Evolutionary conservation across 345 rosid species (phyloP).

Genomic region (Lepidium didymum): DNA sequence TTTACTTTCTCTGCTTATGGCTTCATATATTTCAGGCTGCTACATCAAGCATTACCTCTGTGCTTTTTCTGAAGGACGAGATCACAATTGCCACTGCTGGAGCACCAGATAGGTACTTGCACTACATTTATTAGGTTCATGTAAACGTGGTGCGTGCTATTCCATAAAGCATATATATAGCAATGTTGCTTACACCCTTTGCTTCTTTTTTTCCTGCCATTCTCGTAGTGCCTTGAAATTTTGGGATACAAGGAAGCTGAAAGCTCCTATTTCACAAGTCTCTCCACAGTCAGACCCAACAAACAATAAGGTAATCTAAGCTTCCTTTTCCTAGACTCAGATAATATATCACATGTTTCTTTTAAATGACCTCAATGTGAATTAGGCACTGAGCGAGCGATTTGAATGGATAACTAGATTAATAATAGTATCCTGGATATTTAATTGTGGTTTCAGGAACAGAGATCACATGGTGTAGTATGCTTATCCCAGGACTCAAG

Average conservation of each 20-base stretch:
- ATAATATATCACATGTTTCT: neutral
- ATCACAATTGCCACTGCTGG: slow-evolving; percentile 81
- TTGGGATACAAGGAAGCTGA: slow-evolving; percentile 85
- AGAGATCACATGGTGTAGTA: slow-evolving; percentile 68
- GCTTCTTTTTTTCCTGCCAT: neutral
- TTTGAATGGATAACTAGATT: neutral
- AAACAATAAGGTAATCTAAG: slow-evolving; percentile 40
- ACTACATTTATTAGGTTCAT: neutral
- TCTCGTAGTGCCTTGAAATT: slow-evolving; percentile 62
- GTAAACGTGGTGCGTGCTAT: neutral
- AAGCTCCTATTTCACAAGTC: slow-evolving; percentile 49
- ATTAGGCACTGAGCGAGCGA: neutral
- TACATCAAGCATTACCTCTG: slow-evolving; percentile 84
- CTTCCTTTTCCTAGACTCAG: neutral
- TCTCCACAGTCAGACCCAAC: slow-evolving; percentile 52
- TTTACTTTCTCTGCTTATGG: slow-evolving; percentile 13
- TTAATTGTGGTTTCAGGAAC: slow-evolving; percentile 40
- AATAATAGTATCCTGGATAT: neutral
- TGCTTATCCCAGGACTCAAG: slow-evolving; percentile 80
- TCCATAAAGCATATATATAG: neutral
- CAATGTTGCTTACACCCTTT: neutral
- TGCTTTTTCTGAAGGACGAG: slow-evolving; percentile 80
- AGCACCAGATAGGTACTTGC: slow-evolving; percentile 71
- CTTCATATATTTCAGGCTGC: slow-evolving; percentile 47
- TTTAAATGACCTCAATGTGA: neutral